Evolutionary conservation across 768 basidiomycete species (phyloP), one percentile per base, ranked within the genome.

Genomic region (Gyrodon lividus): DNA sequence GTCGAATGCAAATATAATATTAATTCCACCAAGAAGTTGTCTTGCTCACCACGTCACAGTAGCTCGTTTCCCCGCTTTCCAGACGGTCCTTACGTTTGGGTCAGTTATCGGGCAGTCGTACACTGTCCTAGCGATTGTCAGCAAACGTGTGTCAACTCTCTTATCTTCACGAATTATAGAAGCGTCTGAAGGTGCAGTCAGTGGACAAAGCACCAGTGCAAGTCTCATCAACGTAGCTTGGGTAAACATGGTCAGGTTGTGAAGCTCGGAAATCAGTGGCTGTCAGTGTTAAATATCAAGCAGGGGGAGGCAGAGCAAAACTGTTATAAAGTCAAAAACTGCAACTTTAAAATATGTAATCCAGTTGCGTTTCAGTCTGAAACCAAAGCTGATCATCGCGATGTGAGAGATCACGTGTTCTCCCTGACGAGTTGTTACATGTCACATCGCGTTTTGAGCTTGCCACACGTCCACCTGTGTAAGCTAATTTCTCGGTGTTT

Each of bases 31-130:
- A 34, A 55, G 49, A 50, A 31, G 50, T 37, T 52, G 59, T 52
- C 39, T 49, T 20, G 66, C 76, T 48, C 52, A 82, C 84, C 83
- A 86, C 6, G 75, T 76, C 43, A 84, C 81, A 16, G 66, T 74
- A 54, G 76, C 73, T 3, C 56, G 68, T 7, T 70, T 52, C 1
- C 83, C 83, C 17, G 74, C 68, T 10, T 61, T 63, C 84, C 84
- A 86, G 16, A 80, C 71, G 2, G 78, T 74, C 16, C 59, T 60
- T 12, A 67, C 63, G 23, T 70, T 70, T 2, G 84, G 83, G 40
- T 63, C 72, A 16, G 70, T 75, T 63, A 85, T 80, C 46, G 65
- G 72, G 0, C 83, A 83, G 10, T 59, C 71, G 57, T 76, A 77
- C 8, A 83, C 79, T 43, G 76, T 74, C 34, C 78, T 70, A 24